A percentile compares a stretch with the other conserved stretches of the same genome.
Evolutionary conservation across 2,329 filamentous ascomycete genomes (phyloP).

Genomic region (Metarhizium anisopliae): DNA sequence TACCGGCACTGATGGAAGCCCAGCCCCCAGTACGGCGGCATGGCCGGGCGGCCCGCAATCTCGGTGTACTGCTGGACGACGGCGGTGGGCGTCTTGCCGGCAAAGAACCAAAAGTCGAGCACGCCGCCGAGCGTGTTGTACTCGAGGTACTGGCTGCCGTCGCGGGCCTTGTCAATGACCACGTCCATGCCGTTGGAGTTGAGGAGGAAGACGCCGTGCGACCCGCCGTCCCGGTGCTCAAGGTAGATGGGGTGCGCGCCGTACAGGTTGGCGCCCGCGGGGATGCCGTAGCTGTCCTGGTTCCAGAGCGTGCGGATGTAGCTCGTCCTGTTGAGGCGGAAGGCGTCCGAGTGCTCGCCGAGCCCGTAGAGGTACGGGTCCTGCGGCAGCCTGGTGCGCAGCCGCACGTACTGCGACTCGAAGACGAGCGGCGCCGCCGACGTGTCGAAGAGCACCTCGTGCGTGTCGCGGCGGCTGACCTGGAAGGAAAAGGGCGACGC

Average conservation of each 20-base stretch:
- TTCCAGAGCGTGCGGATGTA: slow-evolving; percentile 58
- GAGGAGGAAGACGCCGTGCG: slow-evolving; percentile 69
- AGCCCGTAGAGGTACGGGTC: slow-evolving; percentile 68
- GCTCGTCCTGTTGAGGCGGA: slow-evolving; percentile 58
- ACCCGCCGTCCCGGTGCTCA: slow-evolving; percentile 37
- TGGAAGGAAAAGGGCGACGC: slow-evolving; percentile 57
- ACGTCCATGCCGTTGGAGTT: slow-evolving; percentile 73
- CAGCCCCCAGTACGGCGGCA: slow-evolving; percentile 76
- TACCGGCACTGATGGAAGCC: slow-evolving; percentile 69
- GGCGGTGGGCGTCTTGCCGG: slow-evolving; percentile 58
- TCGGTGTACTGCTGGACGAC: slow-evolving; percentile 64
- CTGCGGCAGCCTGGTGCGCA: slow-evolving; percentile 60
- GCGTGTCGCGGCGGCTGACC: slow-evolving; percentile 33
- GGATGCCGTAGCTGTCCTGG: slow-evolving; percentile 54
- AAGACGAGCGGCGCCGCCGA: slow-evolving; percentile 60
- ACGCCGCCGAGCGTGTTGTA: slow-evolving; percentile 73
- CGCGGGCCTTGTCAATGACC: slow-evolving; percentile 52
- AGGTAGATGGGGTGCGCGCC: slow-evolving; percentile 71
- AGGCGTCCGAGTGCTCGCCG: slow-evolving; percentile 66
- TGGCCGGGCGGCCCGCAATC: slow-evolving; percentile 60
- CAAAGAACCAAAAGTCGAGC: slow-evolving; percentile 72
- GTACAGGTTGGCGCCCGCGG: slow-evolving; percentile 61
- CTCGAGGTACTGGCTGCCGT: slow-evolving; percentile 60
- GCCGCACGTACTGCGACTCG: slow-evolving; percentile 66
- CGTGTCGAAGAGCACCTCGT: slow-evolving; percentile 59